These are phyloP conservation scores for Barbarea vulgaris DNA, from an alignment of 345 rosid genomes.

Conservation along the genomic window DNA sequence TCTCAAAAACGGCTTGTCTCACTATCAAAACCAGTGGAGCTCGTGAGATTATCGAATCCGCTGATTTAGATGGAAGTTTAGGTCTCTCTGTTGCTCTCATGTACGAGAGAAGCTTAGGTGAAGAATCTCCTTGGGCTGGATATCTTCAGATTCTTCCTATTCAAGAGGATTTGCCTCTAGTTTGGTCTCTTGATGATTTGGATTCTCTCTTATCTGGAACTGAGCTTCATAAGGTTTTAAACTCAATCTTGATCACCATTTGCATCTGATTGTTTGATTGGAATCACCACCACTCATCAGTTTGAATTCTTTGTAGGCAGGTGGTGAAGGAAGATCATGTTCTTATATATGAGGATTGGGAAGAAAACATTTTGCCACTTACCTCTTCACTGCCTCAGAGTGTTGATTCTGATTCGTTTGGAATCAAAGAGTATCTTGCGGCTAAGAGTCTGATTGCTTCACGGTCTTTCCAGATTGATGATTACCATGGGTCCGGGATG, in stretches of 20 bases:
- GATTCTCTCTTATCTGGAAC: conserved; percentile 73
- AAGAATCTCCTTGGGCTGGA: conserved; percentile 74
- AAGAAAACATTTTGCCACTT: conserved; percentile 70
- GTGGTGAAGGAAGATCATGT: conserved; percentile 71
- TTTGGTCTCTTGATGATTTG: conserved; percentile 65
- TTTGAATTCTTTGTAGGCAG: conserved; percentile 58
- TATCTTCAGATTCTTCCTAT: conserved; percentile 74
- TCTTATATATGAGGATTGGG: conserved; percentile 79
- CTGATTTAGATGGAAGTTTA: conserved; percentile 65
- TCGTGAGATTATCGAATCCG: conserved; percentile 50
- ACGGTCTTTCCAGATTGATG: conserved; percentile 77
- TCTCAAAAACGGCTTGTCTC: conserved; percentile 83
- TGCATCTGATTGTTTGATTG: conserved; percentile 5
- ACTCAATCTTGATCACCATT: neutral
- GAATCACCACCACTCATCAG: neutral
- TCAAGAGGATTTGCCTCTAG: conserved; percentile 61
- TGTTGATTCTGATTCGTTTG: conserved; percentile 49
- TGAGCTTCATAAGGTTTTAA: conserved; percentile 77
- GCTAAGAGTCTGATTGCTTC: conserved; percentile 78
- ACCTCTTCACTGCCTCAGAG: conserved; percentile 39
- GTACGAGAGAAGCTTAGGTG: conserved; percentile 78
- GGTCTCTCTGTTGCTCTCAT: conserved; percentile 77
- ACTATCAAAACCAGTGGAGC: conserved; percentile 69
- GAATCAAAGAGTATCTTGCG: conserved; percentile 65
- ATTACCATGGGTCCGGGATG: conserved; percentile 84